Evolutionary conservation across 768 basidiomycete species (phyloP).

Genomic region (Rhizopogon vulgaris): DNA sequence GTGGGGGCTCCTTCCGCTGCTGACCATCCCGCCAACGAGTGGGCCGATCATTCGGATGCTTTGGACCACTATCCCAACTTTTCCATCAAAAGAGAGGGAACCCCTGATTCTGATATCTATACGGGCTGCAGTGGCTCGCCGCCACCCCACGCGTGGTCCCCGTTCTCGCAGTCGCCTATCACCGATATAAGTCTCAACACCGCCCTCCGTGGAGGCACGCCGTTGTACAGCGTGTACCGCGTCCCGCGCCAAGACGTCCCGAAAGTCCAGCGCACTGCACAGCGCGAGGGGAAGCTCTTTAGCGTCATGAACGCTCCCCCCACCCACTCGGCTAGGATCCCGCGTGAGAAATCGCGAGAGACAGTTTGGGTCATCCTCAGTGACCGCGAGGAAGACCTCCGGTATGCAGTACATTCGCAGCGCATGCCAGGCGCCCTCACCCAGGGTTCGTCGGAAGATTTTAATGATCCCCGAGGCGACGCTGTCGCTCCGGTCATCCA

Average conservation of each 20-base stretch:
- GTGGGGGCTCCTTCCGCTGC: neutral
- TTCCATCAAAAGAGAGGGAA: conserved; percentile 1
- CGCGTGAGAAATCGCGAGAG: conserved; percentile 10
- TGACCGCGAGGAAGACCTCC: conserved; percentile 26
- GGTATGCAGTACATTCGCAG: conserved; percentile 26
- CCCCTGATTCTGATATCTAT: conserved; percentile 6
- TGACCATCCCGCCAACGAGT: conserved; percentile 5
- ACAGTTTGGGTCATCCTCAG: conserved; percentile 28
- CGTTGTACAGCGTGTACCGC: conserved; percentile 28
- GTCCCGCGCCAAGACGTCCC: conserved; percentile 24
- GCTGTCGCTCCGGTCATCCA: neutral
- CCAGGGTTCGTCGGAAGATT: neutral
- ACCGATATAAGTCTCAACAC: conserved; percentile 20
- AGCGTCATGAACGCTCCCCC: conserved; percentile 21
- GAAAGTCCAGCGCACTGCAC: conserved; percentile 18
- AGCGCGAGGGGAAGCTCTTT: conserved; percentile 25
- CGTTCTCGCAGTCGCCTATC: conserved; percentile 19
- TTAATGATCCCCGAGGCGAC: conserved; percentile 12
- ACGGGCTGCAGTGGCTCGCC: conserved; percentile 13
- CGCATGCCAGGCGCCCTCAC: conserved; percentile 26
- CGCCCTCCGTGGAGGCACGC: conserved; percentile 24
- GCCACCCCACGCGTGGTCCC: conserved; percentile 20
- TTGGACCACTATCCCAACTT: neutral
- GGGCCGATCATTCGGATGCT: conserved; percentile 1
- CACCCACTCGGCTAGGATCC: conserved; percentile 17